Evolutionary conservation across 345 rosid species (phyloP).

Genomic region (Arabis alpina): DNA sequence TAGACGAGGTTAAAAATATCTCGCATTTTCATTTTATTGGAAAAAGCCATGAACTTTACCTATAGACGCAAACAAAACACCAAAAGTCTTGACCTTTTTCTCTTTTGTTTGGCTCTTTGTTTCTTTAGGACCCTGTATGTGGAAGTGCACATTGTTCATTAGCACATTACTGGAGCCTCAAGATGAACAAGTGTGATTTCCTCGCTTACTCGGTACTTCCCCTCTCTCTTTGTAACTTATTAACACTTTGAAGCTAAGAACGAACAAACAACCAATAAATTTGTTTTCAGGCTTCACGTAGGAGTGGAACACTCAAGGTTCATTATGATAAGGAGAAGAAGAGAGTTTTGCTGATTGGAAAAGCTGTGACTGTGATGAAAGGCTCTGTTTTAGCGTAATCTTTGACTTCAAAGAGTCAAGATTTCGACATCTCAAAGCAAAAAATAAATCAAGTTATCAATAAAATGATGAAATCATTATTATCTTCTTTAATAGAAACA

Average conservation of each 20-base stretch:
- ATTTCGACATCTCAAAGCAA: background rate
- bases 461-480: background rate
- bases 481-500: background rate
- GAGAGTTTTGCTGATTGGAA: conserved; percentile 65
- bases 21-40: too few relatives aligned
- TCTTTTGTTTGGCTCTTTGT: background rate
- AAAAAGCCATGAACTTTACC: too few relatives aligned
- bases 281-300: conserved; percentile 52
- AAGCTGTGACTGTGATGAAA: conserved; percentile 63
- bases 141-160: conserved; percentile 76
- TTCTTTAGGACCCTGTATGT: conserved; percentile 58
- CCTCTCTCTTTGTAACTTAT: conserved; percentile 13
- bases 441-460: background rate
- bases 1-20: conserved; percentile 55
- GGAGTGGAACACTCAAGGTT: conserved; percentile 57
- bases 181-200: conserved; percentile 61
- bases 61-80: background rate
- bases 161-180: conserved; percentile 68
- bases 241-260: background rate
- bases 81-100: background rate
- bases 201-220: conserved; percentile 52
- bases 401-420: background rate
- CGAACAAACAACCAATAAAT: background rate
- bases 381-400: conserved; percentile 56
- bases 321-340: conserved; percentile 48